Evolutionary conservation across 148 eudicot genomes (phyloP), one percentile per base, ranked within the genome.

Genomic region (Chenopodium berlandieri): DNA sequence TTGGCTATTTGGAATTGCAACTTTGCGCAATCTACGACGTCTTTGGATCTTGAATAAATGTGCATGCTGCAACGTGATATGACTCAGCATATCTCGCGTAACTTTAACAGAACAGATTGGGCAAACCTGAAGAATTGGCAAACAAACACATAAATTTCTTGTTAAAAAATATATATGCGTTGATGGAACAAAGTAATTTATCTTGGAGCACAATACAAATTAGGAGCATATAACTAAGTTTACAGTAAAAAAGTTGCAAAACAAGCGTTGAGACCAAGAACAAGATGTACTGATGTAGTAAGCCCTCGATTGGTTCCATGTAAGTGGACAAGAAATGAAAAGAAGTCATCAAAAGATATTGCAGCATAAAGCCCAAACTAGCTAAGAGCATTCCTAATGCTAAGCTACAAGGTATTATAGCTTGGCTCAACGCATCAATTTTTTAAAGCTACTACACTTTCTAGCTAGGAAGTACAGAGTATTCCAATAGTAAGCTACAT

Each of bases 11-110:
- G 97, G 96, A 84, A 93, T 78, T 2, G 91, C 92, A 66, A 89
- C 93, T 82, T 91, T 91, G 47, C 96, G 96, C 81, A 91, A 88
- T 78, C 96, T 89, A 71, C 94, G 89, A 20, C 93, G 90, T 82
- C 96, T 87, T 88, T 91, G 94, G 85, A 95, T 93, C 95, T 91
- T 95, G 86, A 95, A 89, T 77, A 95, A 86, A 83, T 93, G 91
- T 74, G 91, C 97, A 65, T 95, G 98, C 78, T 91, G 96, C 84
- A 93, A 82, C 23, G 92, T 95, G 77, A 95, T 89, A 86, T 93
- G 97, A 88, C 87, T 91, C 83, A 93, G 82, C 94, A 93, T 86
- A 84, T 93, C 96, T 83, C 91, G 84, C 48, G 90, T 77, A 85
- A 92, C 91, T 86, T 89, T 90, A 74, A 87, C 87, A 9, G 95